A percentile compares a stretch with the other conserved stretches of the same genome.
These are phyloP conservation scores for Friedmanniomyces simplex DNA, from an alignment of 495 filamentous ascomycete genomes.

Conservation along the genomic window DNA sequence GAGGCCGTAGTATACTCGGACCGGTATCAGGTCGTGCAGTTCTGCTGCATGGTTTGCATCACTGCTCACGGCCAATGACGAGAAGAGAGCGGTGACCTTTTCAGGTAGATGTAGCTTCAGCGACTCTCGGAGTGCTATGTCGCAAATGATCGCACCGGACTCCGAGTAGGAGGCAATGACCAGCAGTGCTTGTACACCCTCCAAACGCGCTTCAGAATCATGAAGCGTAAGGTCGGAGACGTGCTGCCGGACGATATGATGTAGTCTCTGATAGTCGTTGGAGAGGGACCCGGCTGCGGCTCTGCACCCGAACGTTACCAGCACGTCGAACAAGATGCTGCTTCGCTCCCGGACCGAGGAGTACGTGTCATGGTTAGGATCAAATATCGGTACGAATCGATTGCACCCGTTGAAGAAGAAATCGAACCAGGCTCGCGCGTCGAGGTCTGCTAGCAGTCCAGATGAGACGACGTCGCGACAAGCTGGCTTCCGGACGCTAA, in stretches of 20 bases:
- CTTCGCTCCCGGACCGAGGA: conserved; percentile 12
- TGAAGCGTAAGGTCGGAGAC: conserved; percentile 34
- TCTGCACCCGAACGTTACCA: conserved; percentile 41
- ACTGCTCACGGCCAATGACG: conserved; percentile 20
- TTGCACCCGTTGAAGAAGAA: conserved; percentile 4
- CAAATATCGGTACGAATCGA: conserved; percentile 10
- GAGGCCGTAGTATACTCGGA: conserved; percentile 41
- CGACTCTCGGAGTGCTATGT: conserved; percentile 40
- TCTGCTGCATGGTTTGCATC: conserved; percentile 35
- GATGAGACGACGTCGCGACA: background rate
- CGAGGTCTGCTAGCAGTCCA: background rate
- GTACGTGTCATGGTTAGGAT: conserved; percentile 7
- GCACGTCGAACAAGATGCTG: conserved; percentile 31
- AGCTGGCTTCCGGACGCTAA: background rate
- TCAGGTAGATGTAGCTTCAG: conserved; percentile 37
- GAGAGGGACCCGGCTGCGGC: conserved; percentile 32
- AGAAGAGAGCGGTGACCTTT: conserved; percentile 22
- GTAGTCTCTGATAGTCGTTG: conserved; percentile 16
- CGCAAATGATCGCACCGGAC: conserved; percentile 37
- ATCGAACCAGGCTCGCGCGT: background rate
- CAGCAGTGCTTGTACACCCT: conserved; percentile 42
- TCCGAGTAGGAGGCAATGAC: conserved; percentile 40
- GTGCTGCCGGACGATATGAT: conserved; percentile 15
- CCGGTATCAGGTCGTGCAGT: conserved; percentile 38
- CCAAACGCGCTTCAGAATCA: conserved; percentile 26